These are phyloP conservation scores for Herpetomonas muscarum DNA, from an alignment of 208 protist species.

Conservation along the genomic window DNA sequence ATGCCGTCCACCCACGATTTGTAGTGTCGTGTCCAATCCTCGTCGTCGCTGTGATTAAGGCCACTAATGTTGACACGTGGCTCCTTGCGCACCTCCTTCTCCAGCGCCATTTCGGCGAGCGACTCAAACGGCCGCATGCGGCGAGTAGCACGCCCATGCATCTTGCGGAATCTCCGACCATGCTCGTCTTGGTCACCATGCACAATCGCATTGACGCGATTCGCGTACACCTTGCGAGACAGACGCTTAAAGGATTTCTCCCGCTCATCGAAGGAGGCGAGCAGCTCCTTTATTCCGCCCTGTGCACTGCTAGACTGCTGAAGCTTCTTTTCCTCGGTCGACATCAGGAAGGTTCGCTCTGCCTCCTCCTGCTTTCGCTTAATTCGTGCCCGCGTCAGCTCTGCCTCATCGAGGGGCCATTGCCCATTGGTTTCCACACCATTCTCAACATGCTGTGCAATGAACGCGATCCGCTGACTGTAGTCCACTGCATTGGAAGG, in stretches of 20 bases:
- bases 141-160: constrained; percentile 36
- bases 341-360: constrained; percentile 65
- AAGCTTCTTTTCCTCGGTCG: constrained; percentile 41
- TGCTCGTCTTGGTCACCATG: constrained; percentile 86
- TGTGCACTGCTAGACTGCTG: constrained; percentile 5
- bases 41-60: constrained; percentile 31
- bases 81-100: constrained; percentile 74
- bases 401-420: constrained; percentile 69
- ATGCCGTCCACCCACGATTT: constrained; percentile 50
- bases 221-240: constrained; percentile 77
- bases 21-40: constrained; percentile 41
- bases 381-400: constrained; percentile 52
- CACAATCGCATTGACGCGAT: constrained; percentile 83
- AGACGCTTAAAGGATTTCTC: constrained; percentile 74
- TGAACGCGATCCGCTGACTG: constrained; percentile 76
- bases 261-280: constrained; percentile 30
- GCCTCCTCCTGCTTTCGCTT: constrained; percentile 44
- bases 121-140: constrained; percentile 65
- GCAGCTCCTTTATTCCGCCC: constrained; percentile 51
- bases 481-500: constrained; percentile 73
- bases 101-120: constrained; percentile 62
- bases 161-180: constrained; percentile 66
- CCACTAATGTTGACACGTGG: constrained; percentile 41
- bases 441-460: constrained; percentile 87
- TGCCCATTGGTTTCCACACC: constrained; percentile 70